Conservation (phyloP, 2,329 filamentous ascomycete genomes). For the Aspergillus versicolor region DNA sequence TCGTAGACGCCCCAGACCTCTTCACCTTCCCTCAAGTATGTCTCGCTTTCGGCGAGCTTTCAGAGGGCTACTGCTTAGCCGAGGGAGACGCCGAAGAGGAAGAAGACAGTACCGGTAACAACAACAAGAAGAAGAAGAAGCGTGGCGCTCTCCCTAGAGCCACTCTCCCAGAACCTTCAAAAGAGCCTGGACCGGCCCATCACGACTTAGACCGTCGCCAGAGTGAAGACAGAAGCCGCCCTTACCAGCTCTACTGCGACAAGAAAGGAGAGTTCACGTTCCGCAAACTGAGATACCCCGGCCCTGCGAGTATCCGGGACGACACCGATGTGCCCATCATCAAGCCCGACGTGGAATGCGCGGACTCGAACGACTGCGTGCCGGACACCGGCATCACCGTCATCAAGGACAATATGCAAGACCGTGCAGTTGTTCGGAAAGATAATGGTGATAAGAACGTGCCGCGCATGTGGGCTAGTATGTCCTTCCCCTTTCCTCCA, state of each 20-base stretch:
- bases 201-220: neutral
- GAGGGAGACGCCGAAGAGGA: neutral
- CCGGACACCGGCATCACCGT: neutral
- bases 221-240: too few species aligned
- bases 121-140: neutral
- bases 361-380: neutral
- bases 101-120: neutral
- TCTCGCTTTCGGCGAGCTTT: neutral
- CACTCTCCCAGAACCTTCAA: too few species aligned
- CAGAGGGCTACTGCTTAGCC: neutral
- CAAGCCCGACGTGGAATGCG: neutral
- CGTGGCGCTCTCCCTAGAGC: too few species aligned
- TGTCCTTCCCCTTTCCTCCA: neutral
- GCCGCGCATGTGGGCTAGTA: neutral
- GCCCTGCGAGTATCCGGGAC: too few species aligned
- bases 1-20: neutral
- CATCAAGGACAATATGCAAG: neutral
- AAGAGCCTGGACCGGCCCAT: too few species aligned
- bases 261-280: neutral
- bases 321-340: neutral
- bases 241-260: neutral
- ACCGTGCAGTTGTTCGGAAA: neutral
- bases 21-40: conserved; percentile 8
- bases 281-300: too few species aligned
- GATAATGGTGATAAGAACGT: neutral